Evolutionary conservation across 257 asterid genomes (phyloP), one percentile per base, ranked within the genome.

Genomic region (Nicotiana undulata): DNA sequence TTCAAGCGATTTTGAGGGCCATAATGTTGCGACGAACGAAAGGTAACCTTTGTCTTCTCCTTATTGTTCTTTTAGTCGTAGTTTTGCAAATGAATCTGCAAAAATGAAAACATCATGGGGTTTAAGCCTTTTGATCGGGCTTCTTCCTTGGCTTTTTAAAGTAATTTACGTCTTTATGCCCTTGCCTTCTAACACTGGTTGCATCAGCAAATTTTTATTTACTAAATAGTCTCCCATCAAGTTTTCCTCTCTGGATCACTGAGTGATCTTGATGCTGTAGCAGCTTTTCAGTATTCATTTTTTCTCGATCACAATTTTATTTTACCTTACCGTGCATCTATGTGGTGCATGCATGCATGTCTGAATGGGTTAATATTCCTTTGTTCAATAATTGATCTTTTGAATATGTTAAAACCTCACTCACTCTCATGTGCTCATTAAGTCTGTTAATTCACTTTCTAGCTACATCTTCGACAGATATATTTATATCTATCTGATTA

Each of bases 1-100:
- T 96, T 89, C 97, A 96, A 85, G 68, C 90, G 77, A 88, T 94
- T 85, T 86, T 95, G 84, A 92, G 86, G 87, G 89, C 87, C 82
- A 90, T 93, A 86, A 95, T 96, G 99, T 84, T 96, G 92, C 98
- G 99, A 17, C 93, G 99, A 82, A 96, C 99, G 66, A 96, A 96
- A 94, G 98, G 99, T 92, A 77, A 85, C 65, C 80, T 59, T 59
- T 67, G 74, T 60, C 58, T 61, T 67, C 53, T 34, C 63, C 24
- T 63, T 81, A 6, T 70, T 32, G 32, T 29, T 58, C 52, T 56
- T 34, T 49, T 49, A 13, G 53, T 56, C n/a, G 65, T 52, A 60
- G 63, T 52, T 28, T 53, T 40, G 46, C 16, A 31, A 28, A 20
- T 70, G 60, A 28, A 29, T 52, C 75, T 61, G 20, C 29, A 18